Base-by-base conservation (phyloP, 768 basidiomycete species). In the Pisolithus orientalis region DNA sequence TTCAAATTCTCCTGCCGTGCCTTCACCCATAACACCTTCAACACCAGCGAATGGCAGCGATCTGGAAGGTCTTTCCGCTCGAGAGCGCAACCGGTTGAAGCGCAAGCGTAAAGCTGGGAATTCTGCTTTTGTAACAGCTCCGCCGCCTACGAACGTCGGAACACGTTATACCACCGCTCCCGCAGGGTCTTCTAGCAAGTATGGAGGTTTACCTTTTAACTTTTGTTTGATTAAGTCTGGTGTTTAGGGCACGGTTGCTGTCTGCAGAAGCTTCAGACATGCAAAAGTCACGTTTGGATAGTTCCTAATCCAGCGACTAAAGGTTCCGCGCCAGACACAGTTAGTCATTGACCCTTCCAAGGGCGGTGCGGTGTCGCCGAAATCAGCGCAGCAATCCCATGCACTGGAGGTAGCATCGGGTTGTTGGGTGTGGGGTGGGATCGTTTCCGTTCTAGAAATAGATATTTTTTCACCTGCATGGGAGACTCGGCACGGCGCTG, bases 401-500 rank as follows among this genome's bases (percentile, higher is more conserved):
- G 87, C 84, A 11, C 76, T 93, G 14, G 83, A 90, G 50, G 89
- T 92, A 4, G 72, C 77, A 49, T 76, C 78, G 27, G 91, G 90
- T 0, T 70, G 73, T 28, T 94, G 91, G 91, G 76, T 90, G 1
- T 94, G 92, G 92, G 87, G 88, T 58, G 89, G 86, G 16, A 78
- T 92, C 10, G 80, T 85, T 11, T 82, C 83, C 55, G 75, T 93
- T 6, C 75, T 97, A 7, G 85, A 87, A 62, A 84, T 92, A 5
- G 87, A 90, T 60, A 70, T 97, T 7, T 86, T 91, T 60, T 92
- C 87, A 60, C 78, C 85, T 4, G 78, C 83, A 3, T 98, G 96
- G 96, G 94, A 98, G 67, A 82, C 87, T 13, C 79, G 96, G 47
- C 96, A 99, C 61, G 96, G 96, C 34, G 87, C 94, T 14, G 89